These are phyloP conservation scores for Neurospora tetraspora DNA, from an alignment of 495 filamentous ascomycete species.

Conservation along the genomic window DNA sequence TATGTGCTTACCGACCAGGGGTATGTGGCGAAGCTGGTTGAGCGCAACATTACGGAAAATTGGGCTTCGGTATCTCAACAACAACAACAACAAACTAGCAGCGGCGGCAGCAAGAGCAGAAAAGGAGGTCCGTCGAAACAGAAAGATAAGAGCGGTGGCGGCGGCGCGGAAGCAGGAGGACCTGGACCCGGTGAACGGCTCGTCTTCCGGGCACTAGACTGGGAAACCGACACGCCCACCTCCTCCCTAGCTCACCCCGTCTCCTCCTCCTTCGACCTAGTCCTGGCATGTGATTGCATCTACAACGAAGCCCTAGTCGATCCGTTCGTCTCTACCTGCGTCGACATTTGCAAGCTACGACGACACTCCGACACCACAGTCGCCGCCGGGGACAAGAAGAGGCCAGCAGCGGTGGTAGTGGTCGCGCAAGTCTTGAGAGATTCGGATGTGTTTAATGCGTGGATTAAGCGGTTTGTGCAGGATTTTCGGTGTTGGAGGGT, in stretches of 20 bases:
- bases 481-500: slow-evolving; percentile 69
- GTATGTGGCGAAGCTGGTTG: slow-evolving; percentile 66
- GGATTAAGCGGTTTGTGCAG: slow-evolving; percentile 56
- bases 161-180: no score
- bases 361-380: slow-evolving; percentile 16
- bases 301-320: slow-evolving; percentile 79
- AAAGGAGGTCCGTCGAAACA: slow-evolving; percentile 7
- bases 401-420: slow-evolving; percentile 20
- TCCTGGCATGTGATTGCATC: slow-evolving; percentile 81
- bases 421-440: slow-evolving; percentile 81
- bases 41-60: slow-evolving; percentile 67
- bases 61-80: background rate
- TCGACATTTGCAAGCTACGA: slow-evolving; percentile 59
- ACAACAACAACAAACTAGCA: background rate
- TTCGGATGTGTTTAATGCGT: slow-evolving; percentile 73
- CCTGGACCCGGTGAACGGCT: slow-evolving; percentile 23
- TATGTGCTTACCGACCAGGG: slow-evolving; percentile 84
- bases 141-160: background rate
- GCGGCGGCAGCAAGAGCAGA: background rate
- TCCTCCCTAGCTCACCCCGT: slow-evolving; percentile 19
- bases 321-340: slow-evolving; percentile 76
- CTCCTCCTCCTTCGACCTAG: slow-evolving; percentile 36
- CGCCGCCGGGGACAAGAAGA: slow-evolving; percentile 1
- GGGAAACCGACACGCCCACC: slow-evolving; percentile 50
- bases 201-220: slow-evolving; percentile 50